These are phyloP conservation scores for Aspergillus haitiensis DNA, from an alignment of 495 filamentous ascomycete genomes.

Conservation along the genomic window DNA sequence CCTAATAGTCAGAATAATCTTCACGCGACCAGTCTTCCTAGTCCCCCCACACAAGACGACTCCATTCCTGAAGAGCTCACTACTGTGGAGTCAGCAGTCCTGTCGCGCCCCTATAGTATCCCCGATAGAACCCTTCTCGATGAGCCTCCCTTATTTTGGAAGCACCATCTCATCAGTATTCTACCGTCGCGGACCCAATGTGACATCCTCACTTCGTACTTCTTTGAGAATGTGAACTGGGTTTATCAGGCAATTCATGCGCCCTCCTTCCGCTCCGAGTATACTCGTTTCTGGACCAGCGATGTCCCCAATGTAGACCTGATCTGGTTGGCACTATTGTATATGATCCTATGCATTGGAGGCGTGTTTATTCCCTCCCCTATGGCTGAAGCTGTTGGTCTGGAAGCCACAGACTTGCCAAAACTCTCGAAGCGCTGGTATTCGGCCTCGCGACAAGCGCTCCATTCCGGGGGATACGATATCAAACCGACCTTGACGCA, in stretches of 20 bases:
- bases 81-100: background rate
- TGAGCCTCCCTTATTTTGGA: background rate
- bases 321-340: slow-evolving; percentile 1
- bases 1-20: background rate
- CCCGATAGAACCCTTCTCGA: background rate
- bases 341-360: background rate
- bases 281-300: background rate
- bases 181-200: background rate
- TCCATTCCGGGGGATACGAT: background rate
- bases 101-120: background rate
- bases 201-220: background rate
- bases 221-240: background rate
- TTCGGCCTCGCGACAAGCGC: background rate
- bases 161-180: background rate
- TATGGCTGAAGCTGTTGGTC: background rate
- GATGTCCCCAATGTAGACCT: background rate
- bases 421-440: background rate
- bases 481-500: background rate
- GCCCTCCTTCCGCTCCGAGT: background rate
- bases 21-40: background rate
- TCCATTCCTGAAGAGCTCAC: background rate
- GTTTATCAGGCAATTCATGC: background rate
- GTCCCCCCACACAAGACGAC: background rate
- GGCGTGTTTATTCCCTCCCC: background rate
- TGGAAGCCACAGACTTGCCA: background rate